Evolutionary conservation across 176 grass and related monocot genomes (phyloP).

Genomic region (Zoysia japonica): DNA sequence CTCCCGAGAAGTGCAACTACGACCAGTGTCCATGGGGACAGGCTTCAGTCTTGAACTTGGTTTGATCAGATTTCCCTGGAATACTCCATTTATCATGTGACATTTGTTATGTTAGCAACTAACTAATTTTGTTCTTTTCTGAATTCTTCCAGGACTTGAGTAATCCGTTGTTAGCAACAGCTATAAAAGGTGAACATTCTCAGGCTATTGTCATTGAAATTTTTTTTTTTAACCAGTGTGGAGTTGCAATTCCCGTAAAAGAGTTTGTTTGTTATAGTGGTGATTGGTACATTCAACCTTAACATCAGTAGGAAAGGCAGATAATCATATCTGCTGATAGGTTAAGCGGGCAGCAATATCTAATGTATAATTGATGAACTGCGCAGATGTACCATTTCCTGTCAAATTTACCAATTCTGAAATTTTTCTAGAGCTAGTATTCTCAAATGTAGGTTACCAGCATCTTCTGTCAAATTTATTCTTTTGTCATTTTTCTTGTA

Average conservation of each 20-base stretch:
- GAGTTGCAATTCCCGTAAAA: background rate
- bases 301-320: background rate
- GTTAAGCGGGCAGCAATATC: background rate
- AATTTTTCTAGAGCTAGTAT: slow-evolving; percentile 6
- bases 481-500: slow-evolving; percentile 33
- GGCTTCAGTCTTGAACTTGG: slow-evolving; percentile 87
- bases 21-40: slow-evolving; percentile 87
- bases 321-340: background rate
- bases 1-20: slow-evolving; percentile 93
- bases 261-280: background rate
- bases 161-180: slow-evolving; percentile 81
- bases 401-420: background rate
- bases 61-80: slow-evolving; percentile 34
- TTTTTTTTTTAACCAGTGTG: slow-evolving; percentile 10
- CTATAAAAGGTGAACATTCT: slow-evolving; percentile 64
- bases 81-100: background rate
- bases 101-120: background rate
- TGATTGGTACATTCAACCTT: background rate
- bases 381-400: background rate
- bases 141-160: slow-evolving; percentile 59
- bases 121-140: slow-evolving; percentile 31
- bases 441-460: background rate
- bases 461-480: slow-evolving; percentile 10
- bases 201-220: background rate
- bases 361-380: background rate